Percentiles rank a stretch among this genome's conserved stretches.
Evolutionary conservation across 2,329 filamentous ascomycete species (phyloP).

Genomic region (Phaeosphaeriaceae sp.): DNA sequence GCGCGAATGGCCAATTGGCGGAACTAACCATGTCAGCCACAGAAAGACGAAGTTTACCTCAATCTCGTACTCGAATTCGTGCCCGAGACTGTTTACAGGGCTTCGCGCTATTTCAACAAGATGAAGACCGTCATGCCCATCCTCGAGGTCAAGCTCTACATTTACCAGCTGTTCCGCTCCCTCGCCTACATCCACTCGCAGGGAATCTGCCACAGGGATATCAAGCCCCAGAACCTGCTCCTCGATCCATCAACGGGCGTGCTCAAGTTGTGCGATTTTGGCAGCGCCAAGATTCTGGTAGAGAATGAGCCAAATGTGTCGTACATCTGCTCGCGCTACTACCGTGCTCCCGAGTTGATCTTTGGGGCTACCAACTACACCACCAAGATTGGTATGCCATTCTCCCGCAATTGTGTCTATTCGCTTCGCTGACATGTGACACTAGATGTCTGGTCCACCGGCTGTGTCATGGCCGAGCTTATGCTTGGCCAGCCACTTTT

Average conservation of each 20-base stretch:
- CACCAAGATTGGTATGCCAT: conserved; percentile 91
- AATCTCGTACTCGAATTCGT: conserved; percentile 98
- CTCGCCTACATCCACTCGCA: conserved; percentile 99
- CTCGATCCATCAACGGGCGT: conserved; percentile 91
- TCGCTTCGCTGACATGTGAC: conserved; percentile 26
- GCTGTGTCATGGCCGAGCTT: conserved; percentile 98
- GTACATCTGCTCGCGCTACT: conserved; percentile 99
- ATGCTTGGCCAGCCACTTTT: conserved; percentile 99
- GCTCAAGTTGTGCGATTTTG: conserved; percentile 97
- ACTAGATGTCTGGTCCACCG: conserved; percentile 97
- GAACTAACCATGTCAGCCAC: conserved; percentile 43
- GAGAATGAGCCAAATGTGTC: conserved; percentile 99
- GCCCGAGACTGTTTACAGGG: conserved; percentile 96
- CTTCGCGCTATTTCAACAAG: conserved; percentile 99
- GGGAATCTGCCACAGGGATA: conserved; percentile 98
- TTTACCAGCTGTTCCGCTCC: conserved; percentile 98
- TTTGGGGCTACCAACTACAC: conserved; percentile 99
- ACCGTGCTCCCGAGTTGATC: conserved; percentile 95
- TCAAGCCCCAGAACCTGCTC: conserved; percentile 97
- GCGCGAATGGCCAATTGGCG: conserved; percentile 21
- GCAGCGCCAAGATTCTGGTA: conserved; percentile 96
- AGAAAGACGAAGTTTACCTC: conserved; percentile 94
- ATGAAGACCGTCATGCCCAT: conserved; percentile 99
- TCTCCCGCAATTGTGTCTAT: conserved; percentile 6
- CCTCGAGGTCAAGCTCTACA: conserved; percentile 98